Evolutionary conservation across 23 red algal genomes (phyloP), one percentile per base, ranked within the genome.

Genomic region (Agarophyton chilense): DNA sequence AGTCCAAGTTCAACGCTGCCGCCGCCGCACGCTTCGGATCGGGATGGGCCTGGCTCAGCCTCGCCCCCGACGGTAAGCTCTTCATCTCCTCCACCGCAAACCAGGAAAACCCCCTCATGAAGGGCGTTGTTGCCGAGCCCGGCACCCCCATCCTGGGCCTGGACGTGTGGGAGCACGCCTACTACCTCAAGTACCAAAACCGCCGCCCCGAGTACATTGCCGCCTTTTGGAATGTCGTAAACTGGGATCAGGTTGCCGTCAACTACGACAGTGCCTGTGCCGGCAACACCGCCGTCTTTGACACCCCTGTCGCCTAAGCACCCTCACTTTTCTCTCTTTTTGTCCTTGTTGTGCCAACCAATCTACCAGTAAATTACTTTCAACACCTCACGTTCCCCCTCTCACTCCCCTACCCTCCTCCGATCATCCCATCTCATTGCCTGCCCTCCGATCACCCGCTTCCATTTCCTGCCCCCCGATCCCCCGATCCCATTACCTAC

Each of bases 211-310:
- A 92, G 49, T 98, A 95, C 72, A 95, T 98, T 41, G 56, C 81
- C 19, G 96, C 96, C 28, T 95, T 94, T 76, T 98, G 96, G 96
- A 95, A 98, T 67, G 96, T 98, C 14, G 96, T 98, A n/a, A 95
- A 98, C 88, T 98, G 96, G 96, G 89, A 93, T 81, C 85, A 94
- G 54, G 96, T 98, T 0, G 93, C 84, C 25, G 82, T 84, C 35
- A 84, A 93, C 88, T 98, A 90, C 52, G 90, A 93, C 49, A 60
- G 66, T 61, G 96, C 93, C 28, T 64, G 52, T 18, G 55, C 52
- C 24, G 93, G 94, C 25, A 87, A 91, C 34, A 94, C 96, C 12
- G 88, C 96, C 46, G 75, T 94, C 29, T 84, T 98, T 75, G 90
- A 98, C 42, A 89, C 91, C 56, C 96, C 96, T 52, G 55, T 98